Base-by-base conservation (phyloP, 2,329 filamentous ascomycete species). In the Colletotrichum sidae region DNA sequence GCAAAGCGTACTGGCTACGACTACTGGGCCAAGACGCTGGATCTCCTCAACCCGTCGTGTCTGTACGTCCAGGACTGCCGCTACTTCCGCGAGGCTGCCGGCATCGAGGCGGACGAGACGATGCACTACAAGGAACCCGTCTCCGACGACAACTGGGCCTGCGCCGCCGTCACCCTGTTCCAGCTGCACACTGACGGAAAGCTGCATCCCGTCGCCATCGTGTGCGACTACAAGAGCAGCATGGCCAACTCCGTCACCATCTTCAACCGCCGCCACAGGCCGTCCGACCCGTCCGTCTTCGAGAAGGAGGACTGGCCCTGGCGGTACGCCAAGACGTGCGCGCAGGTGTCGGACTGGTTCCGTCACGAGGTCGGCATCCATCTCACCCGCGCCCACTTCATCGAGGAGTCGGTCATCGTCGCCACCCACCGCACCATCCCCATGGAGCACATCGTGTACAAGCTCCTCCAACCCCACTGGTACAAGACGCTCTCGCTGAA, bases 241-340 rank as follows among this genome's bases (percentile, higher is more conserved):
- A 60, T 60, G 57, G 41, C 50, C 15, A 13, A 44, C 15, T 85
- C 83, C 0, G 77, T 85, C 50, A 79, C 78, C 46, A 79, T 85
- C 61, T 85, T 83, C 77, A 86, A 86, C 74, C 75, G 77, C 58
- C 74, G 80, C 3, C 68, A 78, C n/a, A 69, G 67, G 0, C 76
- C 80, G 0, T 66, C 69, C 0, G 75, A 78, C 46, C 57, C 57
- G 3, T 60, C 57, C 63, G 73, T 1, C 37, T 68, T 72, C 17
- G 78, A 84, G 66, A 77, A 75, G 55, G 70, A 72, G 1, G 83
- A 85, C 72, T 85, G 81, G 81, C 76, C 82, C 0, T 85, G 83
- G 83, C 73, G 83, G 49, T 85, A 84, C 69, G 83, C 83, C 17
- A 86, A 85, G 71, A 83, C 78, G 0, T 84, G 80, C 51, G 78